These are phyloP conservation scores for Ganoderma lingzhi DNA, from an alignment of 1,284 basidiomycete genomes.

Conservation along the genomic window DNA sequence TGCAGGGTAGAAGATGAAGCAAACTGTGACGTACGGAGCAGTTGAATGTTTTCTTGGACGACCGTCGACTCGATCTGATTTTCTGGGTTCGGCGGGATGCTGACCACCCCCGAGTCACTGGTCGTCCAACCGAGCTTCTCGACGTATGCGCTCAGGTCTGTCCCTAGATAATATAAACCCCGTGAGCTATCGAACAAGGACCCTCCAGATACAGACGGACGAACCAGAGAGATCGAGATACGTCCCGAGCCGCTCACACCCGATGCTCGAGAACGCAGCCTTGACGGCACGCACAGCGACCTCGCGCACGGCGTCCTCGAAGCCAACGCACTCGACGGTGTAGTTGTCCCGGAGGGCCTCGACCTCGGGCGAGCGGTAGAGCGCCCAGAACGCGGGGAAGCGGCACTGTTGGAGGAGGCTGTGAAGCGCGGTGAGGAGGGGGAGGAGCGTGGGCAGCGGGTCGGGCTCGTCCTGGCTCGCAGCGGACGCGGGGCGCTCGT, in stretches of 20 bases:
- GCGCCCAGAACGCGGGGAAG: conserved; percentile 90
- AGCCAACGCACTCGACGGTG: conserved; percentile 82
- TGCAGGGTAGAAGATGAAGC: no score
- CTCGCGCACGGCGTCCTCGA: conserved; percentile 81
- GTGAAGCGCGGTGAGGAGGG: conserved; percentile 78
- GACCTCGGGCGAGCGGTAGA: conserved; percentile 73
- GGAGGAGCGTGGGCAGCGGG: conserved; percentile 78
- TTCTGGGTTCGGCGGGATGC: conserved; percentile 88
- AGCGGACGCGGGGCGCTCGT: conserved; percentile 64
- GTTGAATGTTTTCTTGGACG: conserved; percentile 89
- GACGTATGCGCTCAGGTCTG: conserved; percentile 72
- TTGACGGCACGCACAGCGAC: conserved; percentile 82
- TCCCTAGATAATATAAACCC: conserved; percentile 46
- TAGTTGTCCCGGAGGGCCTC: conserved; percentile 85
- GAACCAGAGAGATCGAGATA: conserved; percentile 79
- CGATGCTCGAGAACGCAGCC: conserved; percentile 83
- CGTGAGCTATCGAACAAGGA: no score
- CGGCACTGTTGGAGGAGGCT: conserved; percentile 86
- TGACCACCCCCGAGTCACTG: conserved; percentile 69
- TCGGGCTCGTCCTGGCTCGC: conserved; percentile 81
- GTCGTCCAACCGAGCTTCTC: conserved; percentile 80
- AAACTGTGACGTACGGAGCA: conserved; percentile 74
- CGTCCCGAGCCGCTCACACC: conserved; percentile 68
- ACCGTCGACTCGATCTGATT: conserved; percentile 96
- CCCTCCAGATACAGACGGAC: conserved; percentile 19